phyloP scores from a whole-genome alignment of 331 rosid genomes.

The Acacia pycnantha region DNA sequence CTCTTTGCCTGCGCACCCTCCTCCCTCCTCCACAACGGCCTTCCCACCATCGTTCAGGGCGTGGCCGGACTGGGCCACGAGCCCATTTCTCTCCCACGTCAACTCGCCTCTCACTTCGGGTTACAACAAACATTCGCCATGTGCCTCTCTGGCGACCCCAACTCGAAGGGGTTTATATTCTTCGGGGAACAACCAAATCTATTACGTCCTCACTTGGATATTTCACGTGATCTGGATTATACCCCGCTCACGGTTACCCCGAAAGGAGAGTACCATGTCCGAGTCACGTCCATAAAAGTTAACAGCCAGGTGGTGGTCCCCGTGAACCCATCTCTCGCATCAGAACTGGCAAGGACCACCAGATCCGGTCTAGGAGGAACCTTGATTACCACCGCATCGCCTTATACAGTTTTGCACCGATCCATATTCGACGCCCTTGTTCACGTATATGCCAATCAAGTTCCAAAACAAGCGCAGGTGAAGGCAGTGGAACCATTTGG shows the following conservation, averaged over 20 bases:
- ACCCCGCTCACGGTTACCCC: slow-evolving; percentile 42
- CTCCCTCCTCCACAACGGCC: slow-evolving; percentile 30
- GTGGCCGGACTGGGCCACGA: slow-evolving; percentile 48
- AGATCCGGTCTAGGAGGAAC: slow-evolving; percentile 23
- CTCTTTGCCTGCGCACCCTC: slow-evolving; percentile 66
- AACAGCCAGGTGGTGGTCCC: slow-evolving; percentile 39
- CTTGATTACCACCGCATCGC: slow-evolving; percentile 44
- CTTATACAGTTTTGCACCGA: slow-evolving; percentile 43
- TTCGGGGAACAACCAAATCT: slow-evolving; percentile 43
- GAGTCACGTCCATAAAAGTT: slow-evolving; percentile 33
- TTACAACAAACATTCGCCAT: slow-evolving; percentile 38
- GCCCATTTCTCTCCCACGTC: slow-evolving; percentile 42
- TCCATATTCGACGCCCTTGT: slow-evolving; percentile 30
- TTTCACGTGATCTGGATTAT: slow-evolving; percentile 32
- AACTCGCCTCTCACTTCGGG: slow-evolving; percentile 50
- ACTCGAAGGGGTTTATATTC: slow-evolving; percentile 31
- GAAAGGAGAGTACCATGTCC: slow-evolving; percentile 47
- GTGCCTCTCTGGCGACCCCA: slow-evolving; percentile 38
- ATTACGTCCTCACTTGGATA: slow-evolving; percentile 8
- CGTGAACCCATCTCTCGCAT: background rate
- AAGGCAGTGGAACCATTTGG: slow-evolving; percentile 48
- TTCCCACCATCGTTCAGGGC: slow-evolving; percentile 46
- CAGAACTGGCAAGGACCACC: background rate
- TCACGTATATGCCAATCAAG: slow-evolving; percentile 24
- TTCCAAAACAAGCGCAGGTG: slow-evolving; percentile 23